Conservation (phyloP, 805 yeast species). For the Candida hispaniensis region DNA sequence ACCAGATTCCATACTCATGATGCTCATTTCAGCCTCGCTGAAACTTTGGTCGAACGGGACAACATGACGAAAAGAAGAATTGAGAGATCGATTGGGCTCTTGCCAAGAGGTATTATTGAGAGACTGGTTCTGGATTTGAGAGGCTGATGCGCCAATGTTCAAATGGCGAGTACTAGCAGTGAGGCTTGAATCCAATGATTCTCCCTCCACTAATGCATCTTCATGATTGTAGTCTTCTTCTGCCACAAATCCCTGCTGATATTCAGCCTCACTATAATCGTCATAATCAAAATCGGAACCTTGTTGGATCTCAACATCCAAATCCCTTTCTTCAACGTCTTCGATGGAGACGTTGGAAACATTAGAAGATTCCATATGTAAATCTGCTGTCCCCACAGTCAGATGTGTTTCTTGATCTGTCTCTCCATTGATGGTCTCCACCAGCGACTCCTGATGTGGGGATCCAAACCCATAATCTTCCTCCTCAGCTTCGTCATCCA, state of each 20-base stretch:
- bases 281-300: conserved; percentile 10
- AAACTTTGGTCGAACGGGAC: too few relatives aligned
- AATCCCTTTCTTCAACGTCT: conserved; percentile 17
- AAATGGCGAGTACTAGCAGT: conserved; percentile 2
- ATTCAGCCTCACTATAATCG: conserved; percentile 10
- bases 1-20: too few relatives aligned
- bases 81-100: too few relatives aligned
- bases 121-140: too few relatives aligned
- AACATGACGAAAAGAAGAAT: too few relatives aligned
- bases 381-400: conserved; percentile 8
- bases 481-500: conserved; percentile 24
- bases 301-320: conserved; percentile 24
- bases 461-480: conserved; percentile 19
- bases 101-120: too few relatives aligned
- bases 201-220: conserved; percentile 1
- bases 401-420: too few relatives aligned
- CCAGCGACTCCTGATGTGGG: conserved; percentile 14
- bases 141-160: conserved; percentile 7
- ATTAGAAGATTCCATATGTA: too few relatives aligned
- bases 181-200: conserved; percentile 4
- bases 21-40: too few relatives aligned
- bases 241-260: conserved; percentile 12
- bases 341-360: background rate
- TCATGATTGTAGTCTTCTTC: conserved; percentile 13
- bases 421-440: conserved; percentile 15